Percentiles rank a stretch among this genome's conserved stretches.
Conservation (phyloP, 2,329 filamentous ascomycete genomes). For the Fusarium nematophilum region DNA sequence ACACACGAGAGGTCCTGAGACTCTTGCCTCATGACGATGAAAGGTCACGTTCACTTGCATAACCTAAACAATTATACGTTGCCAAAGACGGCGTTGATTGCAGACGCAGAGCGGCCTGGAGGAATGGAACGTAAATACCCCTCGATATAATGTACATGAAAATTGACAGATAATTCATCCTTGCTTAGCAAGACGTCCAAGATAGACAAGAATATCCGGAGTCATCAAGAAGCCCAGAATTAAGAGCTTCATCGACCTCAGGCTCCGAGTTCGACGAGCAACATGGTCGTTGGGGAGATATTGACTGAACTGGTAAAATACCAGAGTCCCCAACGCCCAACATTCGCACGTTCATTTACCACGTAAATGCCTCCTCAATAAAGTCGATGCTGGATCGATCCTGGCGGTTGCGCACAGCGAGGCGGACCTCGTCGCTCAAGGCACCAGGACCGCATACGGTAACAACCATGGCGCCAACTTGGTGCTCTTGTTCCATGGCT, state of each 20-base stretch:
- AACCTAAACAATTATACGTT: not conserved
- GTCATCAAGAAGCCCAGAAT: slow-evolving; percentile 1
- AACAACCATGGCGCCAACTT: slow-evolving; percentile 79
- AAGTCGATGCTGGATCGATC: slow-evolving; percentile 78
- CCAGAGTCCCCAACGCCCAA: slow-evolving; percentile 10
- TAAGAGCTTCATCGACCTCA: slow-evolving; percentile 1
- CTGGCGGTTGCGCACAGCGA: slow-evolving; percentile 73
- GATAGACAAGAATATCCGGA: slow-evolving; percentile 20
- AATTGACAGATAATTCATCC: slow-evolving; percentile 34
- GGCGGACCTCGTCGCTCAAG: slow-evolving; percentile 79
- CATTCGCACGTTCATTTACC: slow-evolving; percentile 51
- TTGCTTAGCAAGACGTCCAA: slow-evolving; percentile 32
- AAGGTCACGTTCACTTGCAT: too few species aligned
- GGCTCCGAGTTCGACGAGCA: not conserved
- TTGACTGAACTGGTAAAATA: slow-evolving; percentile 18
- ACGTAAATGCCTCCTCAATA: slow-evolving; percentile 80
- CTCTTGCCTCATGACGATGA: too few species aligned
- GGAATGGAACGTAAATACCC: slow-evolving; percentile 36
- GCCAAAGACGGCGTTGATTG: slow-evolving; percentile 12
- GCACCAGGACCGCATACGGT: slow-evolving; percentile 80
- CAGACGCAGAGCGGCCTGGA: slow-evolving; percentile 4
- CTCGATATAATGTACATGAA: slow-evolving; percentile 37
- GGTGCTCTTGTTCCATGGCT: slow-evolving; percentile 78
- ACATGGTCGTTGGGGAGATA: not conserved
- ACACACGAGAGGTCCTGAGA: too few species aligned